These are phyloP conservation scores for Lithospermum erythrorhizon DNA, from an alignment of 257 asterid genomes.

Conservation along the genomic window DNA sequence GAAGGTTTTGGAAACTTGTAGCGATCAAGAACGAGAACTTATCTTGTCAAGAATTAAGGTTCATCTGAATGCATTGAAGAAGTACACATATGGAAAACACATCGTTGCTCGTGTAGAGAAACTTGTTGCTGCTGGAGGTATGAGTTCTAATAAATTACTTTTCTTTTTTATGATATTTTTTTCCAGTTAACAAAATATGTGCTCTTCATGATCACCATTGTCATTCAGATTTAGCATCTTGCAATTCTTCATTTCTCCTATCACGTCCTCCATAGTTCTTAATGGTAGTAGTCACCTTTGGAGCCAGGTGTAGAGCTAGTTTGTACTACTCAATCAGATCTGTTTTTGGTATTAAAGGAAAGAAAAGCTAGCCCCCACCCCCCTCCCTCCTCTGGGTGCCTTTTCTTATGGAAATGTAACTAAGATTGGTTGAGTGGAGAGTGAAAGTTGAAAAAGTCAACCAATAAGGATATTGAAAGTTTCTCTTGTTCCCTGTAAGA, in stretches of 20 bases:
- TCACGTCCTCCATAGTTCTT: no score
- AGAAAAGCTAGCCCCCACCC: neutral
- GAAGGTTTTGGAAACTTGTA: slow-evolving; percentile 79
- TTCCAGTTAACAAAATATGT: neutral
- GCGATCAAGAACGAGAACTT: slow-evolving; percentile 68
- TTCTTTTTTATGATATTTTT: neutral
- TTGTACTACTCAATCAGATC: no score
- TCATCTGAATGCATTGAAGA: slow-evolving; percentile 73
- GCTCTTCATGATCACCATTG: no score
- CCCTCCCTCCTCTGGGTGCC: neutral
- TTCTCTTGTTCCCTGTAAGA: neutral
- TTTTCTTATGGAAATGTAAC: neutral
- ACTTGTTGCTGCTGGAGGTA: slow-evolving; percentile 83
- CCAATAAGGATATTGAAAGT: neutral
- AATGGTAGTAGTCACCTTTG: no score
- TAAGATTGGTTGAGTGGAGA: no score
- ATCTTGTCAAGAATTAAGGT: slow-evolving; percentile 66
- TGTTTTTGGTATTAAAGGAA: no score
- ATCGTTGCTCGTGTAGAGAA: slow-evolving; percentile 82
- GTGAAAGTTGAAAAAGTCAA: no score
- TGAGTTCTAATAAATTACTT: neutral
- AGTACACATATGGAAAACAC: slow-evolving; percentile 74
- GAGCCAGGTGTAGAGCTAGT: no score
- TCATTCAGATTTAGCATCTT: no score
- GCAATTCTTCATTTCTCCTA: no score